Conservation (phyloP, 2,329 filamentous ascomycete species). For the Fusarium sp. region DNA sequence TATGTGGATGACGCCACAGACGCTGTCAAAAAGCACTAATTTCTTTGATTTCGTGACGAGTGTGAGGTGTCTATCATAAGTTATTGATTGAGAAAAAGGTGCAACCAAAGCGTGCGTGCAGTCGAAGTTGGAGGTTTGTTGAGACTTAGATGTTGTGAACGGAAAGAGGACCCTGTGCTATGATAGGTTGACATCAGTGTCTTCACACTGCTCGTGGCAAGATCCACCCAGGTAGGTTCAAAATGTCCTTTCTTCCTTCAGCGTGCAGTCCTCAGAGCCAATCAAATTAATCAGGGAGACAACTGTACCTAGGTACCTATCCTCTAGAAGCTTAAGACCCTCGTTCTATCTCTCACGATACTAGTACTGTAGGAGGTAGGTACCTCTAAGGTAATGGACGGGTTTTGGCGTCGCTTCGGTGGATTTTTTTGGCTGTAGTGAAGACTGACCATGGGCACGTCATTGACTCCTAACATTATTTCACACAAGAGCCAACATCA, state of each 20-base stretch:
- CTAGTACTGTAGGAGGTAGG: too few species aligned
- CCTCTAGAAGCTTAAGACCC: too few species aligned
- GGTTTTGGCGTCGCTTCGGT: too few species aligned
- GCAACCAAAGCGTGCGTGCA: background rate
- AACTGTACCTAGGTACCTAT: too few species aligned
- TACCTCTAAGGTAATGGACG: background rate
- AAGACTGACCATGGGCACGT: background rate
- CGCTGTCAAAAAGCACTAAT: background rate
- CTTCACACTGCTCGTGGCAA: slow-evolving; percentile 1
- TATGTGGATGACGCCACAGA: slow-evolving; percentile 6
- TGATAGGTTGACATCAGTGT: slow-evolving; percentile 19
- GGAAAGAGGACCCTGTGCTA: background rate
- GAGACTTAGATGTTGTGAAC: slow-evolving; percentile 21
- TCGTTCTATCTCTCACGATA: background rate
- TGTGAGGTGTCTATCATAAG: background rate
- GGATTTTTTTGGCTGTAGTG: background rate
- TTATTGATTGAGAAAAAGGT: background rate
- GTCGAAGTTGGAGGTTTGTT: slow-evolving; percentile 12
- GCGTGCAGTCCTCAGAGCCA: background rate
- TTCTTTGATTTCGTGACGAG: background rate
- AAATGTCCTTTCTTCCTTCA: slow-evolving; percentile 2
- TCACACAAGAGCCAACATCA: background rate
- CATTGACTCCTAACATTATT: background rate
- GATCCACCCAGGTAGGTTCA: slow-evolving; percentile 23
- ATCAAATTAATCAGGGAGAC: too few species aligned